These are phyloP conservation scores for Cicer cuneatum DNA, from an alignment of 306 rosid genomes.

Conservation along the genomic window DNA sequence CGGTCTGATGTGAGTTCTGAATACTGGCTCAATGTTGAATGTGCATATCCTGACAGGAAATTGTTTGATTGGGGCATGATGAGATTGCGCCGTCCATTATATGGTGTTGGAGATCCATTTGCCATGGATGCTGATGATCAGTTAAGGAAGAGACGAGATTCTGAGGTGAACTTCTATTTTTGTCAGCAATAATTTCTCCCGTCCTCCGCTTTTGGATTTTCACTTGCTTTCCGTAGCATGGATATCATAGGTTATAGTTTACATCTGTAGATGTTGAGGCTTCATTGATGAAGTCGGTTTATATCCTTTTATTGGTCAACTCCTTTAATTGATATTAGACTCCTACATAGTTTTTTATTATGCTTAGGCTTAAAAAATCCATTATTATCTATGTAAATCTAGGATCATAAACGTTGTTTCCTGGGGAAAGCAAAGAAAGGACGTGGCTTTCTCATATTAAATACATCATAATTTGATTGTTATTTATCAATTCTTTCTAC, in stretches of 20 bases:
- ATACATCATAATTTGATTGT: slow-evolving; percentile 8
- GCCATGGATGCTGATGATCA: slow-evolving; percentile 92
- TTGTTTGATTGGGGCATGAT: slow-evolving; percentile 98
- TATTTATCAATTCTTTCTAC: slow-evolving; percentile 22
- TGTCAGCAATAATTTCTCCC: slow-evolving; percentile 20
- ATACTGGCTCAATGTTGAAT: slow-evolving; percentile 75
- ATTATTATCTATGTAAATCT: slow-evolving; percentile 36
- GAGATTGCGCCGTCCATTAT: slow-evolving; percentile 81
- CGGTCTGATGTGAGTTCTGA: slow-evolving; percentile 89
- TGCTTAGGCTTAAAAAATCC: slow-evolving; percentile 22
- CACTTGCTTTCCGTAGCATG: slow-evolving; percentile 22
- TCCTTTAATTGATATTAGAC: slow-evolving; percentile 32
- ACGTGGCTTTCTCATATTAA: slow-evolving; percentile 21
- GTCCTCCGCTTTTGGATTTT: slow-evolving; percentile 9
- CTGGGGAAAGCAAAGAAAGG: slow-evolving; percentile 15
- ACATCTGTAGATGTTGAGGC: slow-evolving; percentile 6
- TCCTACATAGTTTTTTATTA: neutral
- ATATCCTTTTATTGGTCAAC: slow-evolving; percentile 9
- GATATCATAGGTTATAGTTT: slow-evolving; percentile 20
- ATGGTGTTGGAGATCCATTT: slow-evolving; percentile 99
- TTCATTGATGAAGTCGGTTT: slow-evolving; percentile 12
- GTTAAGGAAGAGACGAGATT: slow-evolving; percentile 83
- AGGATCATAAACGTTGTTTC: slow-evolving; percentile 15
- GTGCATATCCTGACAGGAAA: slow-evolving; percentile 85
- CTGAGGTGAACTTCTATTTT: slow-evolving; percentile 69